A percentile compares a stretch with the other conserved stretches of the same genome.
Evolutionary conservation across 2,329 filamentous ascomycete genomes (phyloP).

Genomic region (Pseudocercospora cruenta): DNA sequence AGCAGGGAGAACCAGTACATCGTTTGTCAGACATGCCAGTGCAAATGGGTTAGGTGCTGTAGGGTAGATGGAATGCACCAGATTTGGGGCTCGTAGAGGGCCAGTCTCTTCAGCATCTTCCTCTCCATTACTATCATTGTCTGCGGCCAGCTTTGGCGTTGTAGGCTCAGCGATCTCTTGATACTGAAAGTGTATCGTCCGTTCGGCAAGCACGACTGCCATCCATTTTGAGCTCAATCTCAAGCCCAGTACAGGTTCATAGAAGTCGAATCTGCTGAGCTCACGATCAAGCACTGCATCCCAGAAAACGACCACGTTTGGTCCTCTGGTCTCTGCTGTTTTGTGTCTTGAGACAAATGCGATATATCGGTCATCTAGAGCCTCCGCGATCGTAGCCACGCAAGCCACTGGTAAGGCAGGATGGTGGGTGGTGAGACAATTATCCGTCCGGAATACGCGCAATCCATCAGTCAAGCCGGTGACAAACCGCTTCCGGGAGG

Average conservation of each 20-base stretch:
- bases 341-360: conserved; percentile 87
- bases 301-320: conserved; percentile 65
- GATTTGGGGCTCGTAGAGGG: conserved; percentile 31
- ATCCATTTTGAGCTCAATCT: conserved; percentile 76
- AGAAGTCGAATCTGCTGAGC: conserved; percentile 75
- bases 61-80: conserved; percentile 67
- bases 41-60: conserved; percentile 84
- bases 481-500: conserved; percentile 80
- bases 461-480: conserved; percentile 85
- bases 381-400: conserved; percentile 36
- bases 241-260: conserved; percentile 78
- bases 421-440: conserved; percentile 41
- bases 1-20: conserved; percentile 82
- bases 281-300: conserved; percentile 80
- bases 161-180: conserved; percentile 25
- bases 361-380: conserved; percentile 61
- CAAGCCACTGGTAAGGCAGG: conserved; percentile 25
- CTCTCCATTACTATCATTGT: conserved; percentile 56
- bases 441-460: conserved; percentile 53
- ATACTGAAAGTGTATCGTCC: conserved; percentile 38
- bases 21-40: conserved; percentile 74
- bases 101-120: conserved; percentile 19
- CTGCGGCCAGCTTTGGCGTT: neutral
- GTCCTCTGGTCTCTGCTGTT: conserved; percentile 28
- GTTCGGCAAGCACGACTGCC: conserved; percentile 67